Conservation (phyloP, 2,329 filamentous ascomycete species). For the Alternaria sp. region DNA sequence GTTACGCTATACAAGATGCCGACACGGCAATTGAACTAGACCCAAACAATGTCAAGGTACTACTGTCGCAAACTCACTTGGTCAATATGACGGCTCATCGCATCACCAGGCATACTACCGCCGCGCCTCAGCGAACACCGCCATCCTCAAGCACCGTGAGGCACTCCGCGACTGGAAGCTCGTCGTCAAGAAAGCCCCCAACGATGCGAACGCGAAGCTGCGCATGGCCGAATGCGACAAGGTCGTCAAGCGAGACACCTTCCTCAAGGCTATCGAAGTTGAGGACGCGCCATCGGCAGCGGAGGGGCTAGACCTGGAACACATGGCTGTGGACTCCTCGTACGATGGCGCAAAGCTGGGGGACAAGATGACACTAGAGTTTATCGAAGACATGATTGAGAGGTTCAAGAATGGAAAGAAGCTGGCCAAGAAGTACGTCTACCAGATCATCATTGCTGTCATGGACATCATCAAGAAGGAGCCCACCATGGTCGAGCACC, state of each 20-base stretch:
- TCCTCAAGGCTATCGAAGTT: slow-evolving; percentile 93
- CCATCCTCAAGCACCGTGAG: slow-evolving; percentile 86
- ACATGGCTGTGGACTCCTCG: slow-evolving; percentile 79
- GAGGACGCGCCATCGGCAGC: slow-evolving; percentile 91
- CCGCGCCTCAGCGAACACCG: slow-evolving; percentile 88
- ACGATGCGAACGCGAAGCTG: slow-evolving; percentile 87
- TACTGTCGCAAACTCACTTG: not conserved
- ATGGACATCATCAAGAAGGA: slow-evolving; percentile 91
- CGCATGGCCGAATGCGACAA: slow-evolving; percentile 95
- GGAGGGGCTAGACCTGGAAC: slow-evolving; percentile 86
- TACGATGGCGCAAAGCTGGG: slow-evolving; percentile 86
- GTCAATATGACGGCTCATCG: slow-evolving; percentile 14
- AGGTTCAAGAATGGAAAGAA: slow-evolving; percentile 91
- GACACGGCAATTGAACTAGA: slow-evolving; percentile 91
- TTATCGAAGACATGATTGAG: slow-evolving; percentile 96
- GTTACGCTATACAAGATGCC: slow-evolving; percentile 89
- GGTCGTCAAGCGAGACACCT: slow-evolving; percentile 88
- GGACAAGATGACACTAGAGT: slow-evolving; percentile 91
- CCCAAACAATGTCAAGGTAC: slow-evolving; percentile 84
- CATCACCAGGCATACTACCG: slow-evolving; percentile 83
- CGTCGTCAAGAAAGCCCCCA: slow-evolving; percentile 85
- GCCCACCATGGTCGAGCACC: slow-evolving; percentile 94
- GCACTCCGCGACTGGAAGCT: slow-evolving; percentile 92
- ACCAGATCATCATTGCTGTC: slow-evolving; percentile 91
- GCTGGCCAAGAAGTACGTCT: slow-evolving; percentile 94